A percentile compares a stretch with the other conserved stretches of the same genome.
Evolutionary conservation across 1,284 basidiomycete species (phyloP).

Genomic region (Rhodotorula sp.): DNA sequence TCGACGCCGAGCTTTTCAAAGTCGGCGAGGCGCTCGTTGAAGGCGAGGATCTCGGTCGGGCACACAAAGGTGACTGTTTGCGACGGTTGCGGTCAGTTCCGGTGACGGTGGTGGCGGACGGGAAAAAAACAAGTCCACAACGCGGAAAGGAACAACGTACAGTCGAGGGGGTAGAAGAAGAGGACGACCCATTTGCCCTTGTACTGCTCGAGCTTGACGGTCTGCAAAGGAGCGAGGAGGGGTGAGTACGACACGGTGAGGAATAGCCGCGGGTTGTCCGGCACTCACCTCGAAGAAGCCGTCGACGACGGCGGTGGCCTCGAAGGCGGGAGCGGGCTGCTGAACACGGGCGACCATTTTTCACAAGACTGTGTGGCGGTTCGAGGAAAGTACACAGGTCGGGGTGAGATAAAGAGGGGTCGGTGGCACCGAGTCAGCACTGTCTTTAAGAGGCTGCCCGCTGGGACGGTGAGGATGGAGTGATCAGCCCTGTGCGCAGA

Average conservation of each 20-base stretch:
- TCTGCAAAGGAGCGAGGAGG: slow-evolving; percentile 49
- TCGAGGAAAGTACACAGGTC: too few relatives aligned
- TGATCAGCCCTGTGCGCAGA: too few relatives aligned
- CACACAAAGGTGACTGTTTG: slow-evolving; percentile 58
- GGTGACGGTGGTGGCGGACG: slow-evolving; percentile 41
- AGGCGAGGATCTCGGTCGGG: slow-evolving; percentile 88
- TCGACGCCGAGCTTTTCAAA: slow-evolving; percentile 71
- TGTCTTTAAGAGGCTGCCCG: too few relatives aligned
- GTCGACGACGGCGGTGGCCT: slow-evolving; percentile 69
- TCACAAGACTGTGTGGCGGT: not conserved
- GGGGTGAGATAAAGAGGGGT: not conserved
- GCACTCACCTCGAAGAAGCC: slow-evolving; percentile 51
- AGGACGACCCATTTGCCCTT: slow-evolving; percentile 72
- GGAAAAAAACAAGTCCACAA: slow-evolving; percentile 42
- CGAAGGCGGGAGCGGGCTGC: slow-evolving; percentile 72
- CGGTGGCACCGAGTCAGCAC: not conserved
- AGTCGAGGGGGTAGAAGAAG: slow-evolving; percentile 44
- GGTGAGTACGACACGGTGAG: not conserved
- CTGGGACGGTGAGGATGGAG: too few relatives aligned
- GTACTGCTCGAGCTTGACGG: slow-evolving; percentile 69
- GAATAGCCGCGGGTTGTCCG: slow-evolving; percentile 39
- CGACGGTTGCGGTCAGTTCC: slow-evolving; percentile 8
- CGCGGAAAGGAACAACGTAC: not conserved
- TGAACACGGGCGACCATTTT: slow-evolving; percentile 60
- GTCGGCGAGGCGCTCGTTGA: slow-evolving; percentile 75